Percentiles rank a stretch among this genome's conserved stretches.
phyloP scores from a whole-genome alignment of 768 basidiomycete genomes.

The Suillus alpinus region DNA sequence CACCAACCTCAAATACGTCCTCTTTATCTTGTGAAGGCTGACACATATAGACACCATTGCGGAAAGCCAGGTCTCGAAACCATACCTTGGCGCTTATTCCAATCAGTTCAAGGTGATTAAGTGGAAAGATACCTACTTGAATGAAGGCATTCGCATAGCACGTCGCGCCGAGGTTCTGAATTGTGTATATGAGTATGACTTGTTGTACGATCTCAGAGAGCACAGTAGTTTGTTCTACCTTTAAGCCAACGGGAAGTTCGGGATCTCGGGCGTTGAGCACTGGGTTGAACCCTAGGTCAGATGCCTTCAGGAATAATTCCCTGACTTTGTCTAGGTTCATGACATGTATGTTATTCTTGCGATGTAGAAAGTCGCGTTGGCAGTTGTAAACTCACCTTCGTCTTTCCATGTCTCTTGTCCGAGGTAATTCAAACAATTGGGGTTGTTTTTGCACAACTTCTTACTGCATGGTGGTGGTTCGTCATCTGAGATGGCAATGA shows the following conservation, averaged over 20 bases:
- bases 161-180: slow-evolving; percentile 91
- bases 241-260: slow-evolving; percentile 71
- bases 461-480: slow-evolving; percentile 55
- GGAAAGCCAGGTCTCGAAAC: slow-evolving; percentile 84
- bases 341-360: slow-evolving; percentile 11
- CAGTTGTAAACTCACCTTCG: slow-evolving; percentile 44
- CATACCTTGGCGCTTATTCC: slow-evolving; percentile 60
- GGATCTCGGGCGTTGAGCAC: slow-evolving; percentile 44
- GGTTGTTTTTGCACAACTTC: slow-evolving; percentile 70
- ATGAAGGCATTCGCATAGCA: slow-evolving; percentile 96
- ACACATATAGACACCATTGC: slow-evolving; percentile 80
- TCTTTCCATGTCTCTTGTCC: slow-evolving; percentile 83
- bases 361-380: slow-evolving; percentile 10
- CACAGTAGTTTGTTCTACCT: slow-evolving; percentile 38
- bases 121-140: slow-evolving; percentile 50
- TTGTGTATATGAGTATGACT: slow-evolving; percentile 6
- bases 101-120: slow-evolving; percentile 4
- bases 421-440: slow-evolving; percentile 84
- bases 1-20: slow-evolving; percentile 39
- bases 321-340: slow-evolving; percentile 44
- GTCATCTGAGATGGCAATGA: slow-evolving; percentile 71
- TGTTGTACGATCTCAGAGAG: slow-evolving; percentile 2
- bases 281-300: slow-evolving; percentile 57
- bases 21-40: slow-evolving; percentile 52
- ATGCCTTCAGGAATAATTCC: slow-evolving; percentile 49